Base-by-base conservation (phyloP, 2,329 filamentous ascomycete species). In the Macrophomina phaseolina region DNA sequence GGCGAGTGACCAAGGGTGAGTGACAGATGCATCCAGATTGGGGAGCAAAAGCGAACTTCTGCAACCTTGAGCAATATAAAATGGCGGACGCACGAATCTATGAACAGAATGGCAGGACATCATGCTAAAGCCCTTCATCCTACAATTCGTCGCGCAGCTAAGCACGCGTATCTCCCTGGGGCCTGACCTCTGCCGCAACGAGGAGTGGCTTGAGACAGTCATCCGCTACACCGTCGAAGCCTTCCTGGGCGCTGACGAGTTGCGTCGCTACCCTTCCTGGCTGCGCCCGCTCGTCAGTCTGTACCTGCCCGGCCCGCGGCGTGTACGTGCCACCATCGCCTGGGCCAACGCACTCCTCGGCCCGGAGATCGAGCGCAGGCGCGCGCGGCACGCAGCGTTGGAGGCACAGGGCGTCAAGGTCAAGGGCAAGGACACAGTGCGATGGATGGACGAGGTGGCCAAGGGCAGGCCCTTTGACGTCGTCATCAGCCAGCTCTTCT, bases 91-190 rank as follows among this genome's bases (percentile, higher is more conserved):
- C 8, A 9, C 38, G 38, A 14, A 4, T 40, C 7, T 40, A 14
- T 14, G 38, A 40, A n/a, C 18, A 69, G 69, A 69, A 18, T 70
- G 69, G 69, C 60, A 32, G 7, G 66, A 68, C 18, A 30, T 69
- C 9, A 61, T 64, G 4, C 67, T 75, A 48, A 71, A 75, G 63
- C 36, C 67, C 9, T 67, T 68, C 16, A 66, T 80, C 40, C 72
- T 76, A 0, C 70, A 73, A 1, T 69, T 82, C 5, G 74, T 82
- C 36, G 74, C 78, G 9, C 76, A 80, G 16, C 71, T 81, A 5
- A 79, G 79, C 1, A 76, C 78, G 0, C 75, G 80, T 18, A 73
- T 83, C 48, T 79, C 82, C 62, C 74, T 79, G 36, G 80, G 81
- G 18, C 71, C 76, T 4, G 67, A 69, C 5, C 69, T 80, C 6